Evolutionary conservation across 2,329 filamentous ascomycete genomes (phyloP), one percentile per base, ranked within the genome.

Genomic region (Aspergillus fischeri): DNA sequence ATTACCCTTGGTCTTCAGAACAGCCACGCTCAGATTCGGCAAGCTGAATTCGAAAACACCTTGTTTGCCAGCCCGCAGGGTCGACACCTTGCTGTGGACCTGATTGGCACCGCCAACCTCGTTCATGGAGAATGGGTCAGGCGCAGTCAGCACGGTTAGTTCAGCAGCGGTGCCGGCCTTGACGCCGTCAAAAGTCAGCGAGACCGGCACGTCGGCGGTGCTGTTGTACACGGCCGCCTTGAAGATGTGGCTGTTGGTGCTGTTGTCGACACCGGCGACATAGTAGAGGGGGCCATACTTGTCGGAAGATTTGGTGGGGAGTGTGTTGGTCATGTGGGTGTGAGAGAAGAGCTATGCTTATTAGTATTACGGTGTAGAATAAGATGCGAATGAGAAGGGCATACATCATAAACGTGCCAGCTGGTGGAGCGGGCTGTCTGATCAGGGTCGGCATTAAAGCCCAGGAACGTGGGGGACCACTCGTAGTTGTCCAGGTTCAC

Each of bases 221-320:
- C 74, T 77, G 62, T 81, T 81, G 66, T 80, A 81, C 0, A 77
- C 74, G n/a, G 77, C 78, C 3, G 72, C 74, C 65, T 81, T 81
- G 68, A 78, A 76, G 45, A 78, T 71, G 53, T 71, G 69, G 20
- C 70, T 70, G 48, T 70, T 63, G 6, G 62, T 76, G 58, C 61
- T 69, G 53, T 60, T 75, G 65, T 68, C 72, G 11, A 71, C 66
- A 3, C 79, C 78, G 5, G 78, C 76, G 25, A 73, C 78, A 65
- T 75, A 81, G 70, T 78, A 81, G 0, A 76, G 68, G 0, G 78
- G 77, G 1, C 74, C 75, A 52, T 73, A 77, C 32, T 63, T 66
- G 50, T 70, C 70, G 25, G 72, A 67, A 2, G 73, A 71, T 2
- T 70, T 74, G 6, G 73, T 63, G 2, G 79, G 78, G 14, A 81